phyloP scores from a whole-genome alignment of 208 protist species.

The Trichomonas tenax region DNA sequence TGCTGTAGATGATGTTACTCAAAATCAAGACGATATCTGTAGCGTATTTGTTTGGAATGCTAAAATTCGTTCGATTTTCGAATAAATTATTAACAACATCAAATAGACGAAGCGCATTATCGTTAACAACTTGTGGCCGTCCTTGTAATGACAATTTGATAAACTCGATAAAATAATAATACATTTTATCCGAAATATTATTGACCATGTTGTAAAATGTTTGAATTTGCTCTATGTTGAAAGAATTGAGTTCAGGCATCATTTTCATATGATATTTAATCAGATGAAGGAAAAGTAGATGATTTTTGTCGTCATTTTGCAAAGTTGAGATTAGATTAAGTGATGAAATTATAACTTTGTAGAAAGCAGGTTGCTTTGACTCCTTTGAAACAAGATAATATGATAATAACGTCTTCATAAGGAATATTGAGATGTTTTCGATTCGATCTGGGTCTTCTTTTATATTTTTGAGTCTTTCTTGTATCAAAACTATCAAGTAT shows the following conservation, averaged over 20 bases:
- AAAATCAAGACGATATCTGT: background rate
- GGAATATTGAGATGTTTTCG: background rate
- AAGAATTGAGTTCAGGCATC: background rate
- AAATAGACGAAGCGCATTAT: background rate
- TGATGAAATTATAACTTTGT: background rate
- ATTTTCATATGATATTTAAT: background rate
- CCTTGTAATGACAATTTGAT: background rate
- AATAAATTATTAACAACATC: background rate
- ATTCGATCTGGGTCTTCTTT: background rate
- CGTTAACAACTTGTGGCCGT: background rate
- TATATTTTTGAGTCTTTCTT: background rate
- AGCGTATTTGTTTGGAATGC: background rate
- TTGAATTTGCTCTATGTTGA: background rate
- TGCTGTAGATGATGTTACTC: background rate
- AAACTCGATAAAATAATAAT: background rate
- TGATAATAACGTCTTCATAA: background rate
- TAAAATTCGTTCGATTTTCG: background rate
- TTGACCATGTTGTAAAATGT: background rate
- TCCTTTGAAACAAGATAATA: background rate
- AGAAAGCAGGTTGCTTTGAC: background rate
- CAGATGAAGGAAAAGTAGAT: background rate
- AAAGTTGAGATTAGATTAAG: background rate
- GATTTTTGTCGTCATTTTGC: background rate
- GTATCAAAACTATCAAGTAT: background rate
- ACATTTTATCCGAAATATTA: background rate